Base-by-base conservation (phyloP, 495 filamentous ascomycete genomes). In the Margaritispora aquatica region DNA sequence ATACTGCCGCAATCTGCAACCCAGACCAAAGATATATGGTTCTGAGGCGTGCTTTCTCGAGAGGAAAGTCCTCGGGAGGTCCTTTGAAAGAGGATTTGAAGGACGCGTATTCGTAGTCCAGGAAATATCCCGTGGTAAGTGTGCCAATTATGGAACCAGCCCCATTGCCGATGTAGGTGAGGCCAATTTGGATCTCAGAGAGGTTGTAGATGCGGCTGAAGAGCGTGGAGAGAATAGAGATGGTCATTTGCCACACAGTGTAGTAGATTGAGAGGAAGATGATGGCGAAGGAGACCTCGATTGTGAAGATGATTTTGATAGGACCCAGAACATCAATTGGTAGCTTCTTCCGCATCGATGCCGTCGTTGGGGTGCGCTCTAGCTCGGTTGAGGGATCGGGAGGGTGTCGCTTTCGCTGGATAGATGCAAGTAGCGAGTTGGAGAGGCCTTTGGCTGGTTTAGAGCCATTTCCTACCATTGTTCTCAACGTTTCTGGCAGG, bases 101-200 rank as follows among this genome's bases (percentile, higher is more conserved):
- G 1, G 78, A 65, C 7, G 68, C 68, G 60, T 83, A 83, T 3
- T 64, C 27, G 70, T 66, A 66, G 78, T 82, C 9, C 41, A 83
- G 66, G 63, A 82, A 82, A 1, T 77, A 77, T 44, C 88, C 88
- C 44, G 86, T 80, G 46, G 80, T 68, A 13, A 88, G 73, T 24
- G 85, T 85, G 4, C 86, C 83, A 29, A 88, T 71, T 27, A 81
- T 83, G 44, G 84, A 87, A 23, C 87, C 87, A 34, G 86, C 73
- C 5, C 86, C 86, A 54, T 84, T 77, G 0, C 81, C 80, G 2
- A 86, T 65, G 52, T 75, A 83, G 51, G 78, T 84, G 1, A 88
- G 71, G 0, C 85, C 86, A 26, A 87, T 80, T 58, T 86, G 75
- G 4, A 90, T 75, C 17, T 86, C 77, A 57, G 79, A 81, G 59